Conservation (phyloP, 352 stramenopile species). For the Globisporangium iwayamae region DNA sequence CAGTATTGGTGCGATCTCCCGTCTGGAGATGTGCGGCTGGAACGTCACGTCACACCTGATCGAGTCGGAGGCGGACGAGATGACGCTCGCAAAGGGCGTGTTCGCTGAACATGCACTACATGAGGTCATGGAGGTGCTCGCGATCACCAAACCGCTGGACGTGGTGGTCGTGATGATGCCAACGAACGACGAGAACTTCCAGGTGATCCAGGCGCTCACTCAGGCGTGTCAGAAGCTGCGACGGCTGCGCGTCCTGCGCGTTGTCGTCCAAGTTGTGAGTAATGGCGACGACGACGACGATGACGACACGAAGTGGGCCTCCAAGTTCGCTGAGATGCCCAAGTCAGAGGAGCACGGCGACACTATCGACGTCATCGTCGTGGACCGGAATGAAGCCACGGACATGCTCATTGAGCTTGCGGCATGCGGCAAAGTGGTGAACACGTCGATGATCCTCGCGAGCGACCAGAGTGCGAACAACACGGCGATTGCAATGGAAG, state of each 20-base stretch:
- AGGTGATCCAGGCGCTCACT: conserved; percentile 47
- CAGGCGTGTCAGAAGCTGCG: conserved; percentile 43
- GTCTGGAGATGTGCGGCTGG: conserved; percentile 60
- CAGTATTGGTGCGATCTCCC: conserved; percentile 34
- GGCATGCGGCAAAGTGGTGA: conserved; percentile 60
- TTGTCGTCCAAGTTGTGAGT: conserved; percentile 51
- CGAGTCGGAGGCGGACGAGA: conserved; percentile 24
- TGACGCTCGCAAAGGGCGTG: conserved; percentile 14
- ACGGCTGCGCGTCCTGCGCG: conserved; percentile 44
- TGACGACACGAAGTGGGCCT: conserved; percentile 27
- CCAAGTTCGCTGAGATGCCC: conserved; percentile 54
- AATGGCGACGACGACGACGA: conserved; percentile 15
- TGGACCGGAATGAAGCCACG: conserved; percentile 54
- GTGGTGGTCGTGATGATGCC: conserved; percentile 65
- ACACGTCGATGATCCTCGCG: conserved; percentile 35
- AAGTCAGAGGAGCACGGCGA: conserved; percentile 49
- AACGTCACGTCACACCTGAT: conserved; percentile 46
- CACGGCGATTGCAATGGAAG: conserved; percentile 39
- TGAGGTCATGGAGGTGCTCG: conserved; percentile 30
- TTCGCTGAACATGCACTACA: conserved; percentile 17
- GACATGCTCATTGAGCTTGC: conserved; percentile 70
- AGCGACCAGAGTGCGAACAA: conserved; percentile 25
- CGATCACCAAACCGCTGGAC: conserved; percentile 38
- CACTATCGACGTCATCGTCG: conserved; percentile 60
- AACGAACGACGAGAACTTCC: conserved; percentile 48